Base-by-base conservation (phyloP, 257 asterid genomes). In the Fraxinus quadrangulata region DNA sequence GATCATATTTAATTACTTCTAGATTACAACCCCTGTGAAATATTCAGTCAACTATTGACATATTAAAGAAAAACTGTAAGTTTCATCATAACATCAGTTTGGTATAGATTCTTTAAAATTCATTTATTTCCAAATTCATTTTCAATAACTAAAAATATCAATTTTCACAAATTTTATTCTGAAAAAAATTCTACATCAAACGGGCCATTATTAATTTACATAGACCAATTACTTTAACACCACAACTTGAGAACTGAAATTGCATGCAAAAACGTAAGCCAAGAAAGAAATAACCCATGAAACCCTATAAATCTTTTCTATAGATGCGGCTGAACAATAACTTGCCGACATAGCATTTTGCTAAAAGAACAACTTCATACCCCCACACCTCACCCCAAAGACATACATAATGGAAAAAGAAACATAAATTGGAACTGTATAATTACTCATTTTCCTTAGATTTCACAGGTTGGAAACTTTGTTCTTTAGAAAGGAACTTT, bases 401-500 rank as follows among this genome's bases (percentile, higher is more conserved):
- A 59, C 28, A 63, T 40, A 23, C 68, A 74, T 71, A 79, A 39
- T 34, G 36, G 5, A 56, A 47, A 70, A 5, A 7, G 51, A 21
- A 23, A 36, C 31, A 42, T 16, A 16, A 23, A 73, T 7, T 4
- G 14, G 70, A 21, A 40, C 19, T 11, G 63, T 56, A 23, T 56
- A 17, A 67, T 59, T 71, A 17, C 34, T 77, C 11, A 68, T 21
- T 36, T 63, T 67, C 72, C 74, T 78, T 75, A 42, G 93, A 86
- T 77, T 80, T 85, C 68, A 91, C 90, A 74, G 97, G 96, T 72
- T 79, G 78, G 72, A 93, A 93, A 61, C 98, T 90, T 70, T 93
- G 97, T 80, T 93, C 96, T 72, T 93, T 93, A 39, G 97, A 90
- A 74, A 86, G 78, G 76, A 89, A 93, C 83, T 93, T 93, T 72